Base-by-base conservation (phyloP, 257 asterid species). In the Lycium barbarum region DNA sequence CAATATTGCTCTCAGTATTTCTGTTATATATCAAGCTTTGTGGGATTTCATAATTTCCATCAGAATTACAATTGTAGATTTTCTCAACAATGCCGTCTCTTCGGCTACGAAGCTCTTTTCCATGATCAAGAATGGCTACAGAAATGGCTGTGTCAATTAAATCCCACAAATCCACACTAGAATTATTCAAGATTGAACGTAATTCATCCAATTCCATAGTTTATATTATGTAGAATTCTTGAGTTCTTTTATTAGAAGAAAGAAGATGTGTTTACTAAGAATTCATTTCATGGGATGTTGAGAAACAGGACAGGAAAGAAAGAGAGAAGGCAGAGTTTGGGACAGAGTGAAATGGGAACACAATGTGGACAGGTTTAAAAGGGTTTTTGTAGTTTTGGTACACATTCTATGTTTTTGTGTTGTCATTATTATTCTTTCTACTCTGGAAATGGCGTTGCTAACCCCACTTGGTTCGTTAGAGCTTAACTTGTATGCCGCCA, bases 141-240 rank as follows among this genome's bases (percentile, higher is more conserved):
- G 92, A 81, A 33, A 91, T 88, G 0, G 92, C 84, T 90, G 89
- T 87, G 38, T 91, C 92, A n/a, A 91, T 90, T 90, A 89, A 89
- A 1, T 85, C 79, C 94, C 94, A 91, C 22, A 91, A 78, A 83
- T 91, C 94, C 43, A 90, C 36, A 15, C 91, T 91, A 0, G 94
- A 91, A 72, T 91, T 92, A 82, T 79, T 71, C 38, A 91, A 76
- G 20, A 91, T 85, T 7, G 88, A 89, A 45, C 92, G 94, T 54
- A 91, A 89, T 76, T 85, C 88, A 10, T 81, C 78, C 86, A 91
- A 91, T 86, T 91, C 93, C 94, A 91, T 90, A 72, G 53, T 53
- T 49, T 49, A 49, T 1, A 49, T 49, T 49, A 49, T 49, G 54
- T 49, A 26, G 33, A 26, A 26, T 26, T 26, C 33, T 26, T 26